Evolutionary conservation across 2,329 filamentous ascomycete species (phyloP).

Genomic region (Fusarium nygamai): DNA sequence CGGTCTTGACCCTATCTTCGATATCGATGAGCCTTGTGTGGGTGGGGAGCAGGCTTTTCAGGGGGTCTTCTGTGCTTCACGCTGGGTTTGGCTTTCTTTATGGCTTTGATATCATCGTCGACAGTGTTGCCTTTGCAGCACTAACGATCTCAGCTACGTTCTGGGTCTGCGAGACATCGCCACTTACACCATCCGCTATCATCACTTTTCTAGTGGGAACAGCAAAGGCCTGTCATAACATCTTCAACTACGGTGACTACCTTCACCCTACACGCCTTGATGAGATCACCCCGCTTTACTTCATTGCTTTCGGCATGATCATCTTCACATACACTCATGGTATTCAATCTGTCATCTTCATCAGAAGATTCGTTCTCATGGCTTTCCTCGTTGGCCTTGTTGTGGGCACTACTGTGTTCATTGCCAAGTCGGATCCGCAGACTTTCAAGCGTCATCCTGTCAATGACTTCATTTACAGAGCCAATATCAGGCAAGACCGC

Average conservation of each 20-base stretch:
- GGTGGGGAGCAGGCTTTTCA: conserved; percentile 46
- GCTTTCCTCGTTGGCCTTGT: conserved; percentile 52
- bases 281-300: conserved; percentile 52
- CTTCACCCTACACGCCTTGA: conserved; percentile 52
- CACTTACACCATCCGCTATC: conserved; percentile 54
- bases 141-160: conserved; percentile 57
- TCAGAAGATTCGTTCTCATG: conserved; percentile 54
- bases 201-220: conserved; percentile 57
- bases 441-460: conserved; percentile 56
- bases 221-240: conserved; percentile 48
- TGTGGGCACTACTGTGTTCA: conserved; percentile 51
- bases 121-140: conserved; percentile 57
- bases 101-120: conserved; percentile 59
- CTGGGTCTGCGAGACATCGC: conserved; percentile 59
- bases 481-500: conserved; percentile 57
- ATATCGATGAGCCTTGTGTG: conserved; percentile 52
- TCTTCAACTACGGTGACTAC: conserved; percentile 56
- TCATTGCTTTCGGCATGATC: conserved; percentile 54
- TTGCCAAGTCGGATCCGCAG: conserved; percentile 45
- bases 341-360: conserved; percentile 54
- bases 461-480: conserved; percentile 59
- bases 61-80: conserved; percentile 30
- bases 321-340: conserved; percentile 57
- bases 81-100: conserved; percentile 56
- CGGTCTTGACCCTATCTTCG: conserved; percentile 54